phyloP scores from a whole-genome alignment of 2,329 filamentous ascomycete species.

The Epichloe sp. region DNA sequence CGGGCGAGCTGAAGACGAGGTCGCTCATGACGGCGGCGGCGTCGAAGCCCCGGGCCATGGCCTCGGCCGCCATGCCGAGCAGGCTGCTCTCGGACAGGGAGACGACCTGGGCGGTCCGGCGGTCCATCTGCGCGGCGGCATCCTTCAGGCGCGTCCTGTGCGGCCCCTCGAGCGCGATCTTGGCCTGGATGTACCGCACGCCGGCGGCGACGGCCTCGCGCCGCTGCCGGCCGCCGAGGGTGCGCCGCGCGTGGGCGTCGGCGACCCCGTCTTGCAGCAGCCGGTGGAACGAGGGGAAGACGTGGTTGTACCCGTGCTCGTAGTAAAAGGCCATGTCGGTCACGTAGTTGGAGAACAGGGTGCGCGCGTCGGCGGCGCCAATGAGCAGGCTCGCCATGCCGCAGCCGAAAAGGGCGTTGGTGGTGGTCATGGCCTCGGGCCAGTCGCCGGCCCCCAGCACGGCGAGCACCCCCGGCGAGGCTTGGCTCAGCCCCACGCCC shows the following conservation, averaged over 20 bases:
- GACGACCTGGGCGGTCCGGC: conserved; percentile 8
- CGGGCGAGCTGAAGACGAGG: conserved; percentile 11
- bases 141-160: neutral
- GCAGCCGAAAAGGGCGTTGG: conserved; percentile 11
- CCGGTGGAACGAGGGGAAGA: conserved; percentile 9
- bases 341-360: conserved; percentile 13
- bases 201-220: conserved; percentile 8
- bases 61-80: conserved; percentile 10
- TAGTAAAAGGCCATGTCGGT: conserved; percentile 13
- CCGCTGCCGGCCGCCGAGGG: conserved; percentile 7
- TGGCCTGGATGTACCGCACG: conserved; percentile 9
- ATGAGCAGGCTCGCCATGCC: conserved; percentile 10
- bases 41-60: conserved; percentile 10
- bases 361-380: conserved; percentile 8
- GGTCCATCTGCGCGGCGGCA: conserved; percentile 5
- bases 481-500: conserved; percentile 6
- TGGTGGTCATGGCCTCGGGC: conserved; percentile 8
- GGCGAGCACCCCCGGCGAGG: conserved; percentile 5
- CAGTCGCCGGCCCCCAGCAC: conserved; percentile 8
- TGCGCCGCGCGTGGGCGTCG: conserved; percentile 8
- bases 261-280: conserved; percentile 7
- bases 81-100: conserved; percentile 11
- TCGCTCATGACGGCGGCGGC: conserved; percentile 10
- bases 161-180: conserved; percentile 8
- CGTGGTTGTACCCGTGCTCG: conserved; percentile 12